Evolutionary conservation across 2,329 filamentous ascomycete species (phyloP), one percentile per base, ranked within the genome.

Genomic region (Xylaria sp.): DNA sequence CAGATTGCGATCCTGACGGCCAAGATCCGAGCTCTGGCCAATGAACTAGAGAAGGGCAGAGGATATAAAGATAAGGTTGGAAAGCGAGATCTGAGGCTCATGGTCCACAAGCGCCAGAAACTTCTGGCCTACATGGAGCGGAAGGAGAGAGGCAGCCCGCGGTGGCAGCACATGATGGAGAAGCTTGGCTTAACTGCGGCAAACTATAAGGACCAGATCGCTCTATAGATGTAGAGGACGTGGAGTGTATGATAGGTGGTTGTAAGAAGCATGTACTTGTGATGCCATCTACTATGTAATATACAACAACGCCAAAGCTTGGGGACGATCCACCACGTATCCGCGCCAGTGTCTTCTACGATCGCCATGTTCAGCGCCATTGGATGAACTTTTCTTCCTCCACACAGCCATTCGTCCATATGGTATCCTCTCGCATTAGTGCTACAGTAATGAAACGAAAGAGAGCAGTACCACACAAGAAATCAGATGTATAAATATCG

Each of bases 1-100:
- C 96, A 99, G 84, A 94, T 97, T 74, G 94, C 94, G 55, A 97
- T 99, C 75, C 82, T 99, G 79, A 99, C 96, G 2, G 89, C 94
- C 66, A 98, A 98, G 87, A 99, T 99, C 79, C 87, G 93, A 72
- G 90, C 91, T 28, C 81, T 99, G 59, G 91, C 92, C 18, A 86
- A 92, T 74, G 90, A 91, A 73, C 82, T 97, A 61, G 86, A 91
- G 77, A 86, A 84, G 51, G 87, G 89, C 69, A 82, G 85, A 74
- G 93, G 91, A 5, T 89, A 92, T 80, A 94, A 91, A 79, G 96
- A 99, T 79, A 97, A 97, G 85, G 89, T 94, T 80, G 98, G 98
- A 84, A 97, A 97, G 88, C 88, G 94, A 69, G 97, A 97, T 81
- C 78, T 99, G 79, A 87, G 94, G 73, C 76, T 97, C 70, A 84